These are phyloP conservation scores for Cardamine chenopodiifolia DNA, from an alignment of 345 rosid species.

Conservation along the genomic window DNA sequence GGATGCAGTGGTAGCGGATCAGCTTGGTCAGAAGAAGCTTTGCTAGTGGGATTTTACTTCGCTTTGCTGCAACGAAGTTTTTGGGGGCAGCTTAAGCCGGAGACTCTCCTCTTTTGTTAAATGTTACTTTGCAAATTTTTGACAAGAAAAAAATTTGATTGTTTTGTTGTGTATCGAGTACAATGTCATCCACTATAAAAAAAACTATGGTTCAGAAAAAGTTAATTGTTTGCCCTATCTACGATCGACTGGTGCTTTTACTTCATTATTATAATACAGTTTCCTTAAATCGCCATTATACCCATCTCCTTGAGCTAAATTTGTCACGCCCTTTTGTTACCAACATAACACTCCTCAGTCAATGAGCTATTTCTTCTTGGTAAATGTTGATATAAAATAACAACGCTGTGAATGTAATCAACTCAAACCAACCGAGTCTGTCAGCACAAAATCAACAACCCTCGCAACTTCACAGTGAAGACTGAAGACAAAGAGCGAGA, in stretches of 20 bases:
- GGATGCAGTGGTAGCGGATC: conserved; percentile 41
- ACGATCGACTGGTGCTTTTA: neutral
- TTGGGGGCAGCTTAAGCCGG: conserved; percentile 39
- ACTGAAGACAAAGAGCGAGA: neutral
- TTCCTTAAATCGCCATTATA: neutral
- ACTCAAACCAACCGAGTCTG: neutral
- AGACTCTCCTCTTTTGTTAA: conserved; percentile 35
- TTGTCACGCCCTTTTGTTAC: neutral
- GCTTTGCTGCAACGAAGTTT: conserved; percentile 40
- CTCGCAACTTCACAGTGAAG: neutral
- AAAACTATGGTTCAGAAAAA: neutral
- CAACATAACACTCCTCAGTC: neutral
- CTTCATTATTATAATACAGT: neutral
- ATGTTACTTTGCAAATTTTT: conserved; percentile 40
- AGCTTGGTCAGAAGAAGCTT: conserved; percentile 41
- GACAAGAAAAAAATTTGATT: conserved; percentile 14
- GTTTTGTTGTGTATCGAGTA: conserved; percentile 26
- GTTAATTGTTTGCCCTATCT: neutral
- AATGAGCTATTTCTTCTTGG: neutral
- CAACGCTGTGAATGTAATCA: neutral
- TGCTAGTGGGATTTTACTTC: conserved; percentile 16
- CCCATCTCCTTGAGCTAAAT: neutral
- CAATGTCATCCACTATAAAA: neutral
- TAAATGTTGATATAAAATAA: neutral
- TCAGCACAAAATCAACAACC: conserved; percentile 5